Base-by-base conservation (phyloP, 805 yeast species). In the Cyberlindnera samutprakarnensis region DNA sequence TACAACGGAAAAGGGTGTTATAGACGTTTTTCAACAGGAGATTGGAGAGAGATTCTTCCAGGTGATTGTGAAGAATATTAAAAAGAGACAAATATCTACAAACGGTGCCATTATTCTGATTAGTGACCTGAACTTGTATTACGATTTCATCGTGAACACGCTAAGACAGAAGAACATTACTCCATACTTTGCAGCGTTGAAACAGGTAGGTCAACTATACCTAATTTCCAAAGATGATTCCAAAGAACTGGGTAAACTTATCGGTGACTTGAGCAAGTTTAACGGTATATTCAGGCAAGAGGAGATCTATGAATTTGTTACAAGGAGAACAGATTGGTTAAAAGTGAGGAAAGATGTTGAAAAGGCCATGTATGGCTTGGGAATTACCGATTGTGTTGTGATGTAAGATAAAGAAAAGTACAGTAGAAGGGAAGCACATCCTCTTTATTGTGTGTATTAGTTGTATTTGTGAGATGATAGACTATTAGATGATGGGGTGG, bases 11-110 rank as follows among this genome's bases (percentile, higher is more conserved):
- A 84, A 80, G 50, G 72, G 86, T 1, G 79, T 94, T 10, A 70
- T 88, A 17, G 97, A 88, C 44, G 94, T 90, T 0, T 92, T 87
- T 51, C 92, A 88, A 46, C 95, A 88, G 51, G 98, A 92, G 49
- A 78, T 90, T 21, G 95, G 95, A 0, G 84, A 86, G 53, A 56
- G 97, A 26, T 78, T 92, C 38, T 86, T 85, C 49, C 76, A 72
- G 23, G 65, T 78, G 1, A 61, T 92, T 18, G 82, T 85, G 25
- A 87, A 85, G 51, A 73, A 82, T 36, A 66, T 92, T 35, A 85
- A 87, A 45, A 67, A 72, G 30, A 75, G 77, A 48, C 71, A 77
- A 1, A 73, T 90, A 1, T 82, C 94, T 4, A 77, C 76, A 3
- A 70, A 69, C 10, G 97, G 98, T 3, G 95, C 96, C 0, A 70